Base-by-base conservation (phyloP, 208 protist species). In the Naegleria gruberi region DNA sequence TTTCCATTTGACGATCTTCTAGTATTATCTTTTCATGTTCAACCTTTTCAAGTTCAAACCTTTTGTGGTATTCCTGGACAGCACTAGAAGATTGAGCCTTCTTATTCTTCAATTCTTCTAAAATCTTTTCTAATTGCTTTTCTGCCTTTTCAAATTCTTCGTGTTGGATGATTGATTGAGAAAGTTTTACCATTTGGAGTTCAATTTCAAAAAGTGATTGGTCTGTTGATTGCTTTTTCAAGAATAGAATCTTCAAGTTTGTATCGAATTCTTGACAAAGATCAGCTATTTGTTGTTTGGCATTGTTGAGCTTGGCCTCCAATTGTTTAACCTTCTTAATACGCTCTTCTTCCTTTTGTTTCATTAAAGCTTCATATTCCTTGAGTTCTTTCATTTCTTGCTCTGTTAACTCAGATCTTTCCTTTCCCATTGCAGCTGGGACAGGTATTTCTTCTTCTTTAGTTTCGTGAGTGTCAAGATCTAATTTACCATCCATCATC, bases 401-500 rank as follows among this genome's bases (percentile, higher is more conserved):
- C 74, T 97, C 96, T 0, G 93, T 97, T 83, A 95, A 94, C 89
- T 97, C 95, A 74, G 97, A 94, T 1, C 91, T 89, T n/a, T 94
- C 90, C 47, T 95, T 93, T 55, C 96, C 94, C 30, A 94, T 93
- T 87, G 96, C 97, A 37, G 94, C 92, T 17, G 95, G 96, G 34
- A 94, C 57, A 55, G 91, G 84, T 42, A 97, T 90, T 8, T 95
- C 91, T 40, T 77, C 23, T 41, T 85, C 87, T 41, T 96, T 94
- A 77, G 92, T 81, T 8, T 93, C 93, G 90, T 94, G 93, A 82
- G 94, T 93, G 37, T 96, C 96, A 91, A 96, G 95, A 87, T 97
- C 95, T 40, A 97, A 95, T 41, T 74, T 42, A 82, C 95, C 95
- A 88, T 97, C 95, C 96, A 97, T 97, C 96, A 95, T 97, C 40